A percentile compares a stretch with the other conserved stretches of the same genome.
Conservation (phyloP, 805 yeast genomes). For the Hanseniaspora jakobsenii region DNA sequence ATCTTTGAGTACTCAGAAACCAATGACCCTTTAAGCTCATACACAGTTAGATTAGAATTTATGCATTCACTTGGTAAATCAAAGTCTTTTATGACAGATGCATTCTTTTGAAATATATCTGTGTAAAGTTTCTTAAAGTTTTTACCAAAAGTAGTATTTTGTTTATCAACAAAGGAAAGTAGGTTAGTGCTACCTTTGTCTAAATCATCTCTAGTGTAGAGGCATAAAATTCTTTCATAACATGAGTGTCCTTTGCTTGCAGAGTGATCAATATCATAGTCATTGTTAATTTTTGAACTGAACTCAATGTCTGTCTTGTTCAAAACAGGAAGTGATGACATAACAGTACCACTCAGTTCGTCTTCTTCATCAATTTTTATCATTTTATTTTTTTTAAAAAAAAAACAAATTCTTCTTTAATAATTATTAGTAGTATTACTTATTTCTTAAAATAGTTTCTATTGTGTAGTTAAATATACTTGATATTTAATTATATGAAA, state of each 20-base stretch:
- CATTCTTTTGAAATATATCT: constrained; percentile 9
- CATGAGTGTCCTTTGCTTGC: constrained; percentile 26
- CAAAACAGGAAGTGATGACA: neutral
- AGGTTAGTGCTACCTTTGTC: constrained; percentile 18
- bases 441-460: no score
- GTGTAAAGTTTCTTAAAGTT: constrained; percentile 25
- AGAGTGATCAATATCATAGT: constrained; percentile 20
- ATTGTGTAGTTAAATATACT: no score
- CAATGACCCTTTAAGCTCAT: no score
- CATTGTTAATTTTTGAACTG: constrained; percentile 14
- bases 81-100: no score
- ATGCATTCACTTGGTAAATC: no score
- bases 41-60: no score
- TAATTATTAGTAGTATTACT: no score
- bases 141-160: constrained; percentile 23
- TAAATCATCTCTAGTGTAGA: constrained; percentile 24
- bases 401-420: no score
- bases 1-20: no score
- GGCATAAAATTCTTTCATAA: constrained; percentile 30
- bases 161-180: constrained; percentile 27
- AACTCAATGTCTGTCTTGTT: neutral
- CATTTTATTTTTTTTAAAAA: neutral
- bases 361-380: neutral
- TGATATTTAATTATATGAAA: no score
- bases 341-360: neutral